Conservation (phyloP, 345 rosid genomes). For the Turnera subulata region DNA sequence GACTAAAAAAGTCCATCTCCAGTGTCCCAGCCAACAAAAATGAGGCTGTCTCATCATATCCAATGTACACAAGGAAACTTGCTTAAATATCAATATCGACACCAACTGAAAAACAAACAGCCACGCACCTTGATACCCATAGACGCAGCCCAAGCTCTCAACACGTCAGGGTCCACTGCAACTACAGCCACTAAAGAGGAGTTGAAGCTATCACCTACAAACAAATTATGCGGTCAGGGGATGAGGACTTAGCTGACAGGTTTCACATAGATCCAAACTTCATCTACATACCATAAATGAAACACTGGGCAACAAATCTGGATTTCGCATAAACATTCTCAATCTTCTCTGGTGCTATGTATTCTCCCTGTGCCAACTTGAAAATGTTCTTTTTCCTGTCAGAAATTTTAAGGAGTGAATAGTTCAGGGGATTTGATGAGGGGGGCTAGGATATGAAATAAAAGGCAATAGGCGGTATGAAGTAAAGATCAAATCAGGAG, state of each 20-base stretch:
- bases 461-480: too few relatives aligned
- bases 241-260: constrained; percentile 5
- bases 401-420: constrained; percentile 1
- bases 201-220: constrained; percentile 82
- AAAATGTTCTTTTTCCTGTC: constrained; percentile 43
- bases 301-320: constrained; percentile 41
- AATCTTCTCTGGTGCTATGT: constrained; percentile 44
- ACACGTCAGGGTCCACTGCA: constrained; percentile 65
- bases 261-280: background rate
- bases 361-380: constrained; percentile 51
- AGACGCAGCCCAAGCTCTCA: constrained; percentile 72
- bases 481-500: background rate
- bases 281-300: constrained; percentile 38
- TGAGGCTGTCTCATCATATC: too few relatives aligned
- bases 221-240: constrained; percentile 21
- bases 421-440: background rate
- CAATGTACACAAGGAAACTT: too few relatives aligned
- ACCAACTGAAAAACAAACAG: constrained; percentile 1
- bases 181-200: constrained; percentile 72
- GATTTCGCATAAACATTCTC: constrained; percentile 40
- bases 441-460: background rate
- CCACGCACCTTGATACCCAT: constrained; percentile 59
- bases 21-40: too few relatives aligned
- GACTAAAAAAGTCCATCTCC: too few relatives aligned
- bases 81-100: background rate